Percentiles rank a stretch among this genome's conserved stretches.
Conservation (phyloP, 805 yeast species). For the Kodamaea hsintzibuensis region DNA sequence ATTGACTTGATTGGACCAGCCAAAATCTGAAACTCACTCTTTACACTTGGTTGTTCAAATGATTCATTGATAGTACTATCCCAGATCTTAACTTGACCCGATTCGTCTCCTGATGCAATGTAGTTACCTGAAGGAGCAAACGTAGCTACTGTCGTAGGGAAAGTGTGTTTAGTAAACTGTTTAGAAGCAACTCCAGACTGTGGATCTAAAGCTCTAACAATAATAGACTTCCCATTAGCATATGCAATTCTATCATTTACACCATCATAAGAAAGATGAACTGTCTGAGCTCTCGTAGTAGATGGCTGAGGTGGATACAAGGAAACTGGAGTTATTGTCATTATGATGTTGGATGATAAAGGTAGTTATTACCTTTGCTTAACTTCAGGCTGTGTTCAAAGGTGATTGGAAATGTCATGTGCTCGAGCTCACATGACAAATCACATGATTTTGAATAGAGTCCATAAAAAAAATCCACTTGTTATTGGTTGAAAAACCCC, state of each 20-base stretch:
- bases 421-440: background rate
- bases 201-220: slow-evolving; percentile 62
- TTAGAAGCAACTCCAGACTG: slow-evolving; percentile 46
- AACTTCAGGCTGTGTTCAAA: background rate
- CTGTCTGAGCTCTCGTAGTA: slow-evolving; percentile 68
- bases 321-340: slow-evolving; percentile 31
- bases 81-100: slow-evolving; percentile 92
- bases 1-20: slow-evolving; percentile 80
- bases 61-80: slow-evolving; percentile 45
- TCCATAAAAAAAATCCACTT: background rate
- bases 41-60: slow-evolving; percentile 53
- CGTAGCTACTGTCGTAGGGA: slow-evolving; percentile 75
- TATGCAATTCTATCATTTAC: slow-evolving; percentile 73
- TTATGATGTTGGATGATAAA: slow-evolving; percentile 7
- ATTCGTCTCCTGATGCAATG: slow-evolving; percentile 87
- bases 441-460: background rate
- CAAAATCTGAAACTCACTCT: slow-evolving; percentile 79
- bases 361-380: background rate
- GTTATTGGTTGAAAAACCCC: slow-evolving; percentile 3
- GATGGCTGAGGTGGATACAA: slow-evolving; percentile 76
- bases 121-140: slow-evolving; percentile 90
- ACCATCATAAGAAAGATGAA: slow-evolving; percentile 74
- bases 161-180: slow-evolving; percentile 76
- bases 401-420: too few relatives aligned
- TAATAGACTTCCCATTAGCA: slow-evolving; percentile 77